Conservation (phyloP, 345 rosid genomes). For the Salix udensis region DNA sequence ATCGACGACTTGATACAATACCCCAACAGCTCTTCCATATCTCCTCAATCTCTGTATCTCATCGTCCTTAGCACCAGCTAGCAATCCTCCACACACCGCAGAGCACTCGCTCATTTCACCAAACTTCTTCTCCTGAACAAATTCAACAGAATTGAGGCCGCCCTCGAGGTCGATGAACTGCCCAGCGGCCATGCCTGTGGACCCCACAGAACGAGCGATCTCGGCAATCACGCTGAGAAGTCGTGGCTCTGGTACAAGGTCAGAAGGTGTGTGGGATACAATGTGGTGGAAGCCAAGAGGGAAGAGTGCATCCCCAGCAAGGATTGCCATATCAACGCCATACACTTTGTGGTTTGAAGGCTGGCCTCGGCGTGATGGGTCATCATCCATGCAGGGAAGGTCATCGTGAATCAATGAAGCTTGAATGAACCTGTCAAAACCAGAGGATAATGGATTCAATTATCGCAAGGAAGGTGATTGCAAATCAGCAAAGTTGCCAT, state of each 20-base stretch:
- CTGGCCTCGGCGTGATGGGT: constrained; percentile 71
- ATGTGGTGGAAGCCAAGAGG: constrained; percentile 92
- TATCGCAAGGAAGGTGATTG: neutral
- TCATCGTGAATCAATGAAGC: constrained; percentile 93
- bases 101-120: constrained; percentile 93
- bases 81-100: constrained; percentile 83
- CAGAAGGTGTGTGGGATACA: constrained; percentile 62
- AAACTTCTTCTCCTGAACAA: constrained; percentile 78
- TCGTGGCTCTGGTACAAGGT: constrained; percentile 60
- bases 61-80: constrained; percentile 78
- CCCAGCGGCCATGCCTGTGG: constrained; percentile 95
- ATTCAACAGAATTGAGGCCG: constrained; percentile 49
- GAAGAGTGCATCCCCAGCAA: constrained; percentile 94
- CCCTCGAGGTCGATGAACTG: constrained; percentile 92
- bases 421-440: constrained; percentile 57
- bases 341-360: constrained; percentile 79
- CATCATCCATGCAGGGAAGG: constrained; percentile 96
- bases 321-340: constrained; percentile 82
- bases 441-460: neutral
- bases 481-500: neutral
- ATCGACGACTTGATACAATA: constrained; percentile 73
- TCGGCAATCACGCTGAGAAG: constrained; percentile 73
- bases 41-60: constrained; percentile 65
- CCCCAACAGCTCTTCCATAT: constrained; percentile 88
- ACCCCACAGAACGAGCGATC: constrained; percentile 90